Percentiles rank a stretch among this genome's conserved stretches.
These are phyloP conservation scores for Blastobotrys chiropterorum DNA, from an alignment of 805 yeast genomes.

Conservation along the genomic window DNA sequence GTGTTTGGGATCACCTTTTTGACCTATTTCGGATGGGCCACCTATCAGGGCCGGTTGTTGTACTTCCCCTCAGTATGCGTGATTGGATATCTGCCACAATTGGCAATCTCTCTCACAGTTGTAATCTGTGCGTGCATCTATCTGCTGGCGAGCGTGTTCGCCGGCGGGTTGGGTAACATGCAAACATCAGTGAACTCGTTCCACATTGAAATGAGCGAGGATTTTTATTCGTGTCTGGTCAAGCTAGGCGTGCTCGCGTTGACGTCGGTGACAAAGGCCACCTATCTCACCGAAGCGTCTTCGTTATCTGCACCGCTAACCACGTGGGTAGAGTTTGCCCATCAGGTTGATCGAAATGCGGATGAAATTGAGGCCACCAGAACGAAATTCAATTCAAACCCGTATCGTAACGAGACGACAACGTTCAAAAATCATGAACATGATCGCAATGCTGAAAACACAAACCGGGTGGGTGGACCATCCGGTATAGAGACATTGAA, in stretches of 20 bases:
- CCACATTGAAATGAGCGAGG: conserved; percentile 43
- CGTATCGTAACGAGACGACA: conserved; percentile 60
- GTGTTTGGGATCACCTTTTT: conserved; percentile 51
- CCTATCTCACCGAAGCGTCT: conserved; percentile 56
- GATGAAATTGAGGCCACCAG: neutral
- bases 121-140: conserved; percentile 49
- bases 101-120: conserved; percentile 47
- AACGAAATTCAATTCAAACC: neutral
- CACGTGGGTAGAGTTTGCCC: conserved; percentile 47
- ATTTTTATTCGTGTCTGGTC: conserved; percentile 57
- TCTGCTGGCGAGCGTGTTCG: conserved; percentile 51
- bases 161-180: conserved; percentile 38
- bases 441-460: neutral
- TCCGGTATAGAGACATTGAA: conserved; percentile 10
- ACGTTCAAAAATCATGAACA: neutral
- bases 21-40: conserved; percentile 38
- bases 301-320: conserved; percentile 41
- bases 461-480: conserved; percentile 1
- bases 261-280: conserved; percentile 60
- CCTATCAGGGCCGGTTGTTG: conserved; percentile 37
- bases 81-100: conserved; percentile 62
- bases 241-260: conserved; percentile 58
- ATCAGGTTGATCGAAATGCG: conserved; percentile 4
- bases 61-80: conserved; percentile 51
- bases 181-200: conserved; percentile 33